A percentile compares a stretch with the other conserved stretches of the same genome.
phyloP scores from a whole-genome alignment of 1,139 yeast genomes.

The Hemisphaericaspora subhashii region DNA sequence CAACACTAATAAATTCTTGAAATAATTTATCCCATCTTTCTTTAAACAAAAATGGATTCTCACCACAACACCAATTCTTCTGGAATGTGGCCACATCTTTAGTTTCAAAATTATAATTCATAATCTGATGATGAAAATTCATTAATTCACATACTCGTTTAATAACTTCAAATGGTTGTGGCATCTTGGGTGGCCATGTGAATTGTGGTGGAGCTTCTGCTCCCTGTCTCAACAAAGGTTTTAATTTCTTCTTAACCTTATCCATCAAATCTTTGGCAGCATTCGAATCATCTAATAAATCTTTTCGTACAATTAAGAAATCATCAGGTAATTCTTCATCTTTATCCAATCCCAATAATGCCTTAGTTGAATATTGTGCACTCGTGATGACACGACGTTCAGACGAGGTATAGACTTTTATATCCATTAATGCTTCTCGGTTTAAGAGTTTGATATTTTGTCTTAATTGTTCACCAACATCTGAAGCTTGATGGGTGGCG shows the following conservation, averaged over 20 bases:
- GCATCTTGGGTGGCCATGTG: constrained; percentile 99
- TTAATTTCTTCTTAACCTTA: constrained; percentile 92
- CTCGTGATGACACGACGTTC: constrained; percentile 93
- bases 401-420: constrained; percentile 85
- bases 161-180: constrained; percentile 92
- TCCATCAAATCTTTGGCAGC: constrained; percentile 99
- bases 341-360: constrained; percentile 69
- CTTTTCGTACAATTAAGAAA: constrained; percentile 81
- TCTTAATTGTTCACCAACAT: constrained; percentile 92
- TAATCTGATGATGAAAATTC: constrained; percentile 85
- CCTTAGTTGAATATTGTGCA: constrained; percentile 83
- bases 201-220: constrained; percentile 98
- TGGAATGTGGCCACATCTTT: constrained; percentile 72
- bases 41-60: constrained; percentile 83
- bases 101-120: constrained; percentile 76
- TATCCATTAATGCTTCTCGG: constrained; percentile 79
- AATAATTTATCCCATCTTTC: constrained; percentile 98
- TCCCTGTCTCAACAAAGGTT: constrained; percentile 91
- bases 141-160: constrained; percentile 92
- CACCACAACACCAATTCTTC: constrained; percentile 93
- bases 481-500: constrained; percentile 90
- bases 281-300: constrained; percentile 90
- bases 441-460: constrained; percentile 88
- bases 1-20: constrained; percentile 88
- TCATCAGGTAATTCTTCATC: constrained; percentile 66